Evolutionary conservation across 176 grass and related monocot genomes (phyloP), one percentile per base, ranked within the genome.

Genomic region (Juncus effusus): DNA sequence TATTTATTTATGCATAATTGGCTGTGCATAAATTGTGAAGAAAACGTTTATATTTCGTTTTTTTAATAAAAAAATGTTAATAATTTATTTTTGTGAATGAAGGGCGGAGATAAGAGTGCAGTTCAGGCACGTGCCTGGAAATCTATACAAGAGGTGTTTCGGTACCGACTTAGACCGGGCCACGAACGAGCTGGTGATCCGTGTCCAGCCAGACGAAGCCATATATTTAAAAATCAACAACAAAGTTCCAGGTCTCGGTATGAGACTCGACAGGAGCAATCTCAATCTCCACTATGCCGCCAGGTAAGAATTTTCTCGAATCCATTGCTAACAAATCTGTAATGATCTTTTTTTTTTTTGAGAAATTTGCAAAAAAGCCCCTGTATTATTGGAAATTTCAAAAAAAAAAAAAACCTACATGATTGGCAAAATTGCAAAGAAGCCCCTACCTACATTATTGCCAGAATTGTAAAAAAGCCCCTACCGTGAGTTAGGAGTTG

Each of bases 191-290:
- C 87, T 96, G 41, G 92, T 96, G 36, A 96, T 96, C 64, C 84
- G 92, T 4, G 92, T 96, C 3, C 92, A 96, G 80, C 92, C 87
- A 1, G 87, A 96, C 76, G 92, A 96, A 69, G 84, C 82, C 52
- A 91, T 96, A 42, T 96, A 96, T 62, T 74, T 96, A 35, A 96
- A 96, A 69, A 96, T 96, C 73, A 96, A 96, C 65, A 96, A 91
- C 76, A 96, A 96, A 73, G 74, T 96, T 71, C 92, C 92, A 70
- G 92, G 92, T 38, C 85, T 96, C 0, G 79, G 87, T 37, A 96
- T 96, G 92, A 83, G 77, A 71, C 54, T 96, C 45, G 92, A 96
- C 78, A 77, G 92, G 68, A 96, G 92, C 54, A 91, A 96, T 56
- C 81, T 96, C 70, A 96, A 96, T 83, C 87, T 96, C 56, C 92